Evolutionary conservation across 345 rosid species (phyloP).

Genomic region (Hypericum androsaemum): DNA sequence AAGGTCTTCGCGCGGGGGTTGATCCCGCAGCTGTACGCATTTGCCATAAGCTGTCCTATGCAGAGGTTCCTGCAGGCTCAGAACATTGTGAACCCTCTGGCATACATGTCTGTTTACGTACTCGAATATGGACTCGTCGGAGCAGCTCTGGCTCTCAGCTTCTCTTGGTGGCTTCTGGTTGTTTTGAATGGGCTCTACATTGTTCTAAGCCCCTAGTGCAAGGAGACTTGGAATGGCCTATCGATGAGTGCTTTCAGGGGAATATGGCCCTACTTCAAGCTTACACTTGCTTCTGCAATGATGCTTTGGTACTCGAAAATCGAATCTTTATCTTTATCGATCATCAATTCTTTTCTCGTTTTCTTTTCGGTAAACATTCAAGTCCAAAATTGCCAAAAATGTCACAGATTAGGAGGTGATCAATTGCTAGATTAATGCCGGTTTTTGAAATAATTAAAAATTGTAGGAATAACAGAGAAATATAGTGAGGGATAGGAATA

Average conservation of each 20-base stretch:
- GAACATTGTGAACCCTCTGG: slow-evolving; percentile 53
- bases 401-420: no score
- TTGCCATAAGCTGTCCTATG: slow-evolving; percentile 59
- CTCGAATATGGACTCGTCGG: slow-evolving; percentile 32
- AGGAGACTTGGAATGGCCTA: not conserved
- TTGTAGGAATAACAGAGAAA: no score
- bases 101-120: slow-evolving; percentile 48
- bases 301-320: slow-evolving; percentile 35
- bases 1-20: slow-evolving; percentile 50
- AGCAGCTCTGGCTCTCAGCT: slow-evolving; percentile 6
- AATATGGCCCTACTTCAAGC: not conserved
- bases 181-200: not conserved
- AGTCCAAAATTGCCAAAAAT: no score
- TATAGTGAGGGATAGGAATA: no score
- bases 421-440: not conserved
- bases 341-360: no score
- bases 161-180: slow-evolving; percentile 8
- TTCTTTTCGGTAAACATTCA: no score
- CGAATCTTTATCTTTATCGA: not conserved
- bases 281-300: not conserved
- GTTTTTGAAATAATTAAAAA: no score
- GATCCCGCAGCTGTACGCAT: slow-evolving; percentile 61
- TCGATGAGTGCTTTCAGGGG: not conserved
- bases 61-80: slow-evolving; percentile 63
- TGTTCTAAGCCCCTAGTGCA: not conserved